Evolutionary conservation across 345 rosid genomes (phyloP), one percentile per base, ranked within the genome.

Genomic region (Jatropha curcas): DNA sequence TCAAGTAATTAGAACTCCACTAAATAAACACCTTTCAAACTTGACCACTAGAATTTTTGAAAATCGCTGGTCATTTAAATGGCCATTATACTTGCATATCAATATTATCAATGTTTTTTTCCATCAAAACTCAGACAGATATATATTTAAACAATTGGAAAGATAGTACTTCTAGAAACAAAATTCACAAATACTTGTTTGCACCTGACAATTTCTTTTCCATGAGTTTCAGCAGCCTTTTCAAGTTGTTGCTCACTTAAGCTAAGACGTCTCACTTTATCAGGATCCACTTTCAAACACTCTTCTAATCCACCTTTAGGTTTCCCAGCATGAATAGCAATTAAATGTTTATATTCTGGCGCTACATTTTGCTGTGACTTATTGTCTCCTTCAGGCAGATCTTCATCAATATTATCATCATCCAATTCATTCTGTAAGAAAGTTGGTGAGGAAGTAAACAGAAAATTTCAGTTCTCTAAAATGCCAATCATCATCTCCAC

Each of bases 181-280:
- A 28, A 74, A 43, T 60, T 35, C 41, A 58, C 48, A 27, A 19
- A 53, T 24, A 27, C n/a, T 51, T 10, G 20, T 58, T 31, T 3
- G 52, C 79, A 91, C 97, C 90, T 84, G 16, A 87, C 76, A 73
- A 91, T 78, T 64, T 87, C 78, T 9, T 82, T 82, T 84, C 86
- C 90, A 75, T 85, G 77, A 45, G 84, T 73, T 73, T 53, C 81
- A 61, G 79, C 76, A 27, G 90, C 88, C 79, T 85, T 87, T 81
- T 89, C 84, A 65, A 89, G 86, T 45, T 78, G 79, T 34, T 84
- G 88, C 68, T 91, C 97, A 50, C 85, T 87, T 81, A 91, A 75
- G 66, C 97, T 91, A 66, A 89, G 70, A 28, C 93, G 86, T 71
- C 87, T 81, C 55, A 86, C 80, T 59, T 84, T 88, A 77, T 83